These are phyloP conservation scores for Musa itinerans DNA, from an alignment of 176 grass and related monocot genomes.

Conservation along the genomic window DNA sequence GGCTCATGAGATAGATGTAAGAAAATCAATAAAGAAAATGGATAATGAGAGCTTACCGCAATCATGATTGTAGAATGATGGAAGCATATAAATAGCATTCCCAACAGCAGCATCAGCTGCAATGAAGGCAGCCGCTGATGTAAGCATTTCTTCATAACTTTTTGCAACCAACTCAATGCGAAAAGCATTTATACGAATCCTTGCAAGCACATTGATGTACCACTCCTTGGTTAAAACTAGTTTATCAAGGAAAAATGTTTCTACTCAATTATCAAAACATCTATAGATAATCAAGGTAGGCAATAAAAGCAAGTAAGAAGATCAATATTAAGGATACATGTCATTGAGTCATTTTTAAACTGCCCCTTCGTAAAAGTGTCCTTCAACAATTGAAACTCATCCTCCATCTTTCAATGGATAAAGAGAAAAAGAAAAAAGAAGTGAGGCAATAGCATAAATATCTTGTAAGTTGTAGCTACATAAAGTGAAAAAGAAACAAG, in stretches of 20 bases:
- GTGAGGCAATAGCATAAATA: not conserved
- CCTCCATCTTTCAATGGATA: constrained; percentile 42
- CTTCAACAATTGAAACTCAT: constrained; percentile 46
- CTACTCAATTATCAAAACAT: not conserved
- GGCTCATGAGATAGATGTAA: constrained; percentile 2
- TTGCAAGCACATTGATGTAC: constrained; percentile 86
- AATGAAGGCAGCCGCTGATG: constrained; percentile 51
- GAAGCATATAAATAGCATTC: constrained; percentile 83
- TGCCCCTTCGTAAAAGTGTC: constrained; percentile 46
- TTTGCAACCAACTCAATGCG: constrained; percentile 71
- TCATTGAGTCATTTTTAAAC: constrained; percentile 35
- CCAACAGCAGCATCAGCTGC: constrained; percentile 63
- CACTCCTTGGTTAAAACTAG: constrained; percentile 83
- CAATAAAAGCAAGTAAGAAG: constrained; percentile 20
- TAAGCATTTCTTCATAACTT: constrained; percentile 66
- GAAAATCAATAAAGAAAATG: not conserved
- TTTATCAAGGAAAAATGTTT: constrained; percentile 41
- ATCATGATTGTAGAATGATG: constrained; percentile 95
- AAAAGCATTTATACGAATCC: constrained; percentile 88
- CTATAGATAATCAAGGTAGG: not conserved
- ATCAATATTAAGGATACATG: constrained; percentile 51
- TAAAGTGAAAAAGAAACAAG: not conserved
- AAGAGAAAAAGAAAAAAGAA: not conserved
- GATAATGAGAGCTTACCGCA: constrained; percentile 39
- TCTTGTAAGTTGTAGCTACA: not conserved